These are phyloP conservation scores for Apiotrichum porosum DNA, from an alignment of 1,284 basidiomycete species.

Conservation along the genomic window DNA sequence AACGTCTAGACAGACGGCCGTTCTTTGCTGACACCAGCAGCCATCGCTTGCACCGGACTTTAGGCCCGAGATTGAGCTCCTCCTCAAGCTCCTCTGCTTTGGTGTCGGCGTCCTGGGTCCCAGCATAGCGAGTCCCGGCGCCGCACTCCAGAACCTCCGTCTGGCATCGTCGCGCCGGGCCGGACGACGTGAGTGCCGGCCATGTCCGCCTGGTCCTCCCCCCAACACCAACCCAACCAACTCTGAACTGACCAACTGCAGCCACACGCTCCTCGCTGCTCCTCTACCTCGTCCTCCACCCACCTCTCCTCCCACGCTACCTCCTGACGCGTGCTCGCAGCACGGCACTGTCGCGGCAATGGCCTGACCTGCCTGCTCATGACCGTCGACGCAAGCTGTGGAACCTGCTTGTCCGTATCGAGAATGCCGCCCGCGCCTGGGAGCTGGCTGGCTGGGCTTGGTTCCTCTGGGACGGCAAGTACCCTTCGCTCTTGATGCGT, in stretches of 20 bases:
- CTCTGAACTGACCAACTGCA: conserved; percentile 34
- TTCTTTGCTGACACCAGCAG: conserved; percentile 45
- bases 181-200: conserved; percentile 7
- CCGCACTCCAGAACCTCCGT: conserved; percentile 78
- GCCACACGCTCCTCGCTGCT: conserved; percentile 55
- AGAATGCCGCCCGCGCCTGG: conserved; percentile 59
- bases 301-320: conserved; percentile 73
- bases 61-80: conserved; percentile 73
- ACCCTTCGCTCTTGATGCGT: conserved; percentile 78
- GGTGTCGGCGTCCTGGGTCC: conserved; percentile 81
- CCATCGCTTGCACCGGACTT: conserved; percentile 63
- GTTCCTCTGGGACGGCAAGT: conserved; percentile 85
- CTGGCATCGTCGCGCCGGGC: conserved; percentile 23
- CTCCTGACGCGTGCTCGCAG: conserved; percentile 65
- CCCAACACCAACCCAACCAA: conserved; percentile 62
- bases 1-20: too few relatives aligned
- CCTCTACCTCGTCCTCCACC: conserved; percentile 61
- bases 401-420: conserved; percentile 63
- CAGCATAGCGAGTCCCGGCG: conserved; percentile 74
- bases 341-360: conserved; percentile 74
- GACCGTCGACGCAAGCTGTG: conserved; percentile 71
- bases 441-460: conserved; percentile 70
- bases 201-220: neutral
- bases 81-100: conserved; percentile 74
- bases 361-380: conserved; percentile 80